These are phyloP conservation scores for Neoboletus brunneissimus DNA, from an alignment of 768 basidiomycete species.

Conservation along the genomic window DNA sequence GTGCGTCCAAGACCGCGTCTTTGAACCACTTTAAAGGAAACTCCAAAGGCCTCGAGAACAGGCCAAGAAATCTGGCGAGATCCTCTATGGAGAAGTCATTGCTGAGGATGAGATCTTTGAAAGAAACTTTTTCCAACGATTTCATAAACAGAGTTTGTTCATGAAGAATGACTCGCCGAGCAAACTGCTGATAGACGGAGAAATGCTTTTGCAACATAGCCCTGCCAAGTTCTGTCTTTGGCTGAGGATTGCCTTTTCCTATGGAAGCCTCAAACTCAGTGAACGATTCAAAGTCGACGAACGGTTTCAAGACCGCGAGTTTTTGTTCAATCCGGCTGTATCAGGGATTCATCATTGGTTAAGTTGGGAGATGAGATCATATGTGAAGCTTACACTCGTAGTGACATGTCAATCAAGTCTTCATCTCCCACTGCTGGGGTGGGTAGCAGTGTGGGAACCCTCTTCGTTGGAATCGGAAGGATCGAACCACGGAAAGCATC, in stretches of 20 bases:
- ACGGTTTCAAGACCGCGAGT: background rate
- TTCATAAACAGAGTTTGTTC: slow-evolving; percentile 28
- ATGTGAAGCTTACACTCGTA: slow-evolving; percentile 7
- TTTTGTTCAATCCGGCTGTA: slow-evolving; percentile 9
- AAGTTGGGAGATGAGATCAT: background rate
- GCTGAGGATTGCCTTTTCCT: background rate
- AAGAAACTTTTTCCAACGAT: slow-evolving; percentile 30
- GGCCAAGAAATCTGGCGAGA: slow-evolving; percentile 2
- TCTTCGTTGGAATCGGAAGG: background rate
- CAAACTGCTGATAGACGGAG: slow-evolving; percentile 21
- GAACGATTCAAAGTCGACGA: slow-evolving; percentile 6
- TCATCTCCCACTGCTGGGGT: slow-evolving; percentile 7
- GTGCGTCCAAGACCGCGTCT: slow-evolving; percentile 26
- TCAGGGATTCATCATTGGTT: background rate
- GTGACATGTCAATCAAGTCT: slow-evolving; percentile 15
- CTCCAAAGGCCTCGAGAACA: slow-evolving; percentile 5
- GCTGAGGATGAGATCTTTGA: slow-evolving; percentile 32
- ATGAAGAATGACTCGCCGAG: slow-evolving; percentile 31
- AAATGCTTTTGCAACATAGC: background rate
- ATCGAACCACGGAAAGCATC: background rate
- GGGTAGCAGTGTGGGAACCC: background rate
- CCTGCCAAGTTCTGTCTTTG: background rate
- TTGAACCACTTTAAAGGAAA: slow-evolving; percentile 28
- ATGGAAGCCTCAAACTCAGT: background rate
- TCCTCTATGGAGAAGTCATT: slow-evolving; percentile 32